Percentiles rank a stretch among this genome's conserved stretches.
These are phyloP conservation scores for Eimeria brunetti DNA, from an alignment of 169 alveolate species.

Conservation along the genomic window DNA sequence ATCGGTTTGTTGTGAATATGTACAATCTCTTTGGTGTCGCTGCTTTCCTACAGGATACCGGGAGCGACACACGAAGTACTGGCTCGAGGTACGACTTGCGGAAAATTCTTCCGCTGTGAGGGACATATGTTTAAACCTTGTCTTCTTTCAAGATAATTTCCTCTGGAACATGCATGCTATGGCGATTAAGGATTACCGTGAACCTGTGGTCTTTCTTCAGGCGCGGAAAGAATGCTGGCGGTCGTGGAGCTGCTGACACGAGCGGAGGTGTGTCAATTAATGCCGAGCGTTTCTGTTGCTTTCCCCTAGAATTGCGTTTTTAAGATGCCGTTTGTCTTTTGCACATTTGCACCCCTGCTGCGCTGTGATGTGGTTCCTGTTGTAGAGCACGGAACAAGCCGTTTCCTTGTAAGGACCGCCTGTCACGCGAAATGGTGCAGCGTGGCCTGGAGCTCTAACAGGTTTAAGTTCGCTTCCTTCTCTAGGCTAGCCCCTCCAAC, in stretches of 20 bases:
- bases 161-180: not conserved
- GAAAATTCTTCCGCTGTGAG: not conserved
- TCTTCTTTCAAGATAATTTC: not conserved
- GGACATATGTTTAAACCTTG: not conserved
- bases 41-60: slow-evolving; percentile 34
- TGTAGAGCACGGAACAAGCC: slow-evolving; percentile 23
- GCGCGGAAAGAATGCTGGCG: slow-evolving; percentile 33
- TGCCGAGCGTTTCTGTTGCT: not conserved
- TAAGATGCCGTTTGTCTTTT: not conserved
- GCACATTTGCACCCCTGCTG: not conserved
- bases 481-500: not conserved
- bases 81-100: slow-evolving; percentile 46
- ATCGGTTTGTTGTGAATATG: not conserved
- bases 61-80: not conserved
- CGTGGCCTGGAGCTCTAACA: not conserved
- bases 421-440: not conserved
- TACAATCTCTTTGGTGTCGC: not conserved
- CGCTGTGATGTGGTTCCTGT: not conserved
- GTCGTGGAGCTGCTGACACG: slow-evolving; percentile 10
- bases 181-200: not conserved
- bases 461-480: not conserved
- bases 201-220: not conserved
- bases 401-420: slow-evolving; percentile 29
- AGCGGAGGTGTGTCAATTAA: slow-evolving; percentile 18
- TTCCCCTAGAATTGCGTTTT: not conserved